Evolutionary conservation across 352 stramenopile genomes (phyloP).

Genomic region (Phytopythium montanum): DNA sequence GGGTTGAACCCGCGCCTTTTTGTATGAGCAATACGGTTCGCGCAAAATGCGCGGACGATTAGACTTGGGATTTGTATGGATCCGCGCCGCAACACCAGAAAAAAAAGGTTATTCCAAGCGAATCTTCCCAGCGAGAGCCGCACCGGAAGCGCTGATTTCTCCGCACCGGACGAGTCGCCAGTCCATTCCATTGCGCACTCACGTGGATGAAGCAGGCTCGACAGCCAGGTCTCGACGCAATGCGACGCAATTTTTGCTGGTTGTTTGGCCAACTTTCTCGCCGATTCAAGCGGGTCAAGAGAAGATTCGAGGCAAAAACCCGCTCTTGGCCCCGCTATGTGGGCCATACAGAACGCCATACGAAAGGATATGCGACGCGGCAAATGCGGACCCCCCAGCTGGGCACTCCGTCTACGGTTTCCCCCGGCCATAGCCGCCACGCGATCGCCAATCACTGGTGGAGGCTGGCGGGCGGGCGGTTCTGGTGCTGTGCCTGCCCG

Average conservation of each 20-base stretch:
- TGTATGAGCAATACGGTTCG: conserved; percentile 2
- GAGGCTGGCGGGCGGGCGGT: background rate
- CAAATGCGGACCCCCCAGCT: background rate
- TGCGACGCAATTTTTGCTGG: background rate
- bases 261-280: background rate
- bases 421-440: conserved; percentile 1
- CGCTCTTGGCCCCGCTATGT: background rate
- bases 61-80: no score
- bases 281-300: conserved; percentile 10
- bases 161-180: no score
- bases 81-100: no score
- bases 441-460: conserved; percentile 3
- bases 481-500: background rate
- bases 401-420: conserved; percentile 10
- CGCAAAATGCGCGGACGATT: background rate
- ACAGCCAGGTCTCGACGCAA: background rate
- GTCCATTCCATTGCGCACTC: no score
- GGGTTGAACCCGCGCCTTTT: background rate
- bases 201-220: background rate
- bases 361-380: conserved; percentile 9
- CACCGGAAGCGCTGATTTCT: no score
- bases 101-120: no score
- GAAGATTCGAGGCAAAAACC: background rate
- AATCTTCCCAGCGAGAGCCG: no score
- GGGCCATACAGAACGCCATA: background rate